Evolutionary conservation across 116 monocot species (phyloP), one percentile per base, ranked within the genome.

Genomic region (Dioscorea cayenensis): DNA sequence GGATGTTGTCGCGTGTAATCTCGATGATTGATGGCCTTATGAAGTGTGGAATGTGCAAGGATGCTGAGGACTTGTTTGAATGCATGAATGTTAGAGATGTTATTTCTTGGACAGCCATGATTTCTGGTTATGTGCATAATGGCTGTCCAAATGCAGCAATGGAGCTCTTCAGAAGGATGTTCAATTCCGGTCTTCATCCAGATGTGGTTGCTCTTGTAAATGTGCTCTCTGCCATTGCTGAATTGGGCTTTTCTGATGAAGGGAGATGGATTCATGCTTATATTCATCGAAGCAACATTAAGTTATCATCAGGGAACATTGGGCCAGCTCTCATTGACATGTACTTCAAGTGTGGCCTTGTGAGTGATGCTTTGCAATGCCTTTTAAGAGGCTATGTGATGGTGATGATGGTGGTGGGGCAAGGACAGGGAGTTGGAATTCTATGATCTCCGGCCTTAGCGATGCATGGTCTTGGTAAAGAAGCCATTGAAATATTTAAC

Each of bases 301-400:
- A 70, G 12, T 66, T 77, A 22, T 66, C 58, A 28, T 64, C 63
- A 9, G 66, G 68, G 37, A 58, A 69, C 13, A 60, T 82, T 19
- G 77, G 70, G 1, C 69, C 82, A 9, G 77, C 77, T 36, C 66
- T 82, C 5, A 73, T 82, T 32, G 77, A 77, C 35, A 82, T 82
- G 81, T 81, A 81, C 59, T 72, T 73, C 1, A 81, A 81, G 21
- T 81, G 82, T 61, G 82, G 77, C 49, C 73, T 69, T 48, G 19
- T 82, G 27, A 10, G 18, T 28, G 29, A 80, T 49, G 80, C 80
- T 36, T 36, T 36, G 36, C 48, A 11, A 13, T 35, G 74, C 75
- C 49, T 80, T 80, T 80, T 27, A 60, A 60, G 49, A 67, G 50
- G 0, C 36, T 80, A 32, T 23, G 35, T 14, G 3, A 27, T 5